A percentile compares a stretch with the other conserved stretches of the same genome.
Evolutionary conservation across 495 filamentous ascomycete species (phyloP).

Genomic region (Penicillium parvum): DNA sequence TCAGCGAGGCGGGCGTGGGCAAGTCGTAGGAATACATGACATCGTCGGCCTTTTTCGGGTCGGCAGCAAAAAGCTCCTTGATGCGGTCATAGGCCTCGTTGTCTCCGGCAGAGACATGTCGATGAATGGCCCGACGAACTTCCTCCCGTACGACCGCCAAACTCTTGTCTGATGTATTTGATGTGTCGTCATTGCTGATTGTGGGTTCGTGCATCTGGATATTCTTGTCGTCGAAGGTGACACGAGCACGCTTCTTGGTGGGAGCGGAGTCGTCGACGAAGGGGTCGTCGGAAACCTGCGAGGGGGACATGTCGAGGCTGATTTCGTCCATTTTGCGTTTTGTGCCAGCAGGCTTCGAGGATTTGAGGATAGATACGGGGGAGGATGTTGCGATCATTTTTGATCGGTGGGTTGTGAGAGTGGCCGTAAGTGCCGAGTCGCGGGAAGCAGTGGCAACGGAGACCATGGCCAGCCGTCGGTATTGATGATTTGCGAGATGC

Average conservation of each 20-base stretch:
- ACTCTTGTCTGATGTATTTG: constrained; percentile 50
- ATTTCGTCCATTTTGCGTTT: constrained; percentile 44
- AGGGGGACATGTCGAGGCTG: constrained; percentile 34
- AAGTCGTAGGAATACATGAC: constrained; percentile 33
- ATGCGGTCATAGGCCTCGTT: constrained; percentile 68
- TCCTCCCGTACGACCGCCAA: constrained; percentile 61
- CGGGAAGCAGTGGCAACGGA: constrained; percentile 37
- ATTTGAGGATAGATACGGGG: constrained; percentile 42
- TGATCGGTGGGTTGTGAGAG: constrained; percentile 18
- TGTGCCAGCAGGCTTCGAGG: constrained; percentile 28
- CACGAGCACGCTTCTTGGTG: constrained; percentile 57
- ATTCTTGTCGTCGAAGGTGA: constrained; percentile 66
- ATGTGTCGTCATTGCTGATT: constrained; percentile 10
- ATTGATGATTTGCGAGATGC: constrained; percentile 4
- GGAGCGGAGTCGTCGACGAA: constrained; percentile 38
- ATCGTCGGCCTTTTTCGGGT: constrained; percentile 41
- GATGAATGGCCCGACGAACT: constrained; percentile 69
- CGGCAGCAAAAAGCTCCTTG: constrained; percentile 60
- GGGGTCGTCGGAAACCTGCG: constrained; percentile 36
- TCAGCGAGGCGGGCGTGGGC: constrained; percentile 54
- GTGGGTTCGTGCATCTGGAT: constrained; percentile 52
- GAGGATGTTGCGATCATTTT: constrained; percentile 36
- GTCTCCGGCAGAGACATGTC: constrained; percentile 55
- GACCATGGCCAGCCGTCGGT: constrained; percentile 34
- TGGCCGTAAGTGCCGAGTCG: constrained; percentile 26